Evolutionary conservation across 2,329 filamentous ascomycete genomes (phyloP), one percentile per base, ranked within the genome.

Genomic region (Colletotrichum cordylinicola): DNA sequence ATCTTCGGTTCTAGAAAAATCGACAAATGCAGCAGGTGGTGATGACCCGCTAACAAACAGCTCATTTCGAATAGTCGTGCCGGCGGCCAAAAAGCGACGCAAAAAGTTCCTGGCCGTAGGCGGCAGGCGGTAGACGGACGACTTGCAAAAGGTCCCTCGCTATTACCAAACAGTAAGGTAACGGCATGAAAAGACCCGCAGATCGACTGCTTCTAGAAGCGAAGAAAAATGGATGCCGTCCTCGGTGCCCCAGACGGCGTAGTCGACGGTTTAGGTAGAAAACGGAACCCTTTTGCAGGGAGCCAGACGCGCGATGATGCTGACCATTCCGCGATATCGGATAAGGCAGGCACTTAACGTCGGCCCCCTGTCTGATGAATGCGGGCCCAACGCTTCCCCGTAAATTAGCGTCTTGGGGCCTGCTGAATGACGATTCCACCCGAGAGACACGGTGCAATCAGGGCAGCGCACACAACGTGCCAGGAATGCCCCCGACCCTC

Each of bases 161-260:
- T 71, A 78, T 77, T 77, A 78, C 75, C 75, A 75, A 78, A 78
- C 67, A 58, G 75, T 77, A 72, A 77, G 75, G 75, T 78, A 78
- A 77, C 71, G 61, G 58, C 70, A 55, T 72, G 33, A 24, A 18
- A 60, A 39, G 70, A 55, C 71, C 75, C 72, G 75, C 70, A 62
- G 24, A 64, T 70, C 35, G 64, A 68, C 64, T 66, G n/a, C 55
- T 77, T 77, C 76, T 71, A 77, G 76, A 77, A 77, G 48, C 48
- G 29, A 43, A 62, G n/a, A 64, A 56, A 67, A 33, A 48, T 43
- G 73, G 64, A 43, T 29, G 39, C 70, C 58, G 18, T 65, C 35
- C 24, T 68, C 39, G 69, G 69, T 67, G 55, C 55, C 69, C 58
- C 66, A 70, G 66, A 65, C 58, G 39, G 62, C n/a, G 6, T 35